phyloP scores from a whole-genome alignment of 192 early-diverging fungal genomes.

The Phlyctochytrium arcticum region DNA sequence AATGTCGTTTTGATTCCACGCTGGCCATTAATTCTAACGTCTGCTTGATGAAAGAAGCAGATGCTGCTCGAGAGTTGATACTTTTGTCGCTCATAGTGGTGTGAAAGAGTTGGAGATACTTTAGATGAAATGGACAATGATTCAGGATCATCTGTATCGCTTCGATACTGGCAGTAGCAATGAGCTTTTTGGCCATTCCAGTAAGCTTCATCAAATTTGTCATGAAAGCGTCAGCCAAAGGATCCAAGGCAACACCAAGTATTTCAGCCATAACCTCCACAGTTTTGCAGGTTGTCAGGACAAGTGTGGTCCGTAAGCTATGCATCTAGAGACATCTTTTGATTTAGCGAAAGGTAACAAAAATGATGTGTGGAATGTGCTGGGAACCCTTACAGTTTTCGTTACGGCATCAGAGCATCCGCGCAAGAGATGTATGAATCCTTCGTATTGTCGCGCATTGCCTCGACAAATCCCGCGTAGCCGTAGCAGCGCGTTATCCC shows the following conservation, averaged over 20 bases:
- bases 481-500: constrained; percentile 25
- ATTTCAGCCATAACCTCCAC: constrained; percentile 2
- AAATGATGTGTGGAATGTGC: neutral
- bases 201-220: constrained; percentile 26
- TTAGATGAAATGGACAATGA: constrained; percentile 14
- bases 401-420: constrained; percentile 8
- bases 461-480: constrained; percentile 24
- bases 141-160: constrained; percentile 19
- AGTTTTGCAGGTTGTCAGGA: constrained; percentile 24
- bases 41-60: constrained; percentile 6
- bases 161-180: constrained; percentile 21
- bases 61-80: constrained; percentile 10
- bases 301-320: constrained; percentile 32
- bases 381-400: constrained; percentile 10
- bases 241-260: constrained; percentile 12
- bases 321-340: no score
- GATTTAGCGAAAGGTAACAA: neutral
- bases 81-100: constrained; percentile 30
- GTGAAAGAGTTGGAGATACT: constrained; percentile 16
- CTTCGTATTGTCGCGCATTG: neutral
- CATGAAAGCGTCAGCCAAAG: constrained; percentile 16
- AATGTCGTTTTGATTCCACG: neutral
- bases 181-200: constrained; percentile 32
- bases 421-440: neutral
- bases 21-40: constrained; percentile 15